Base-by-base conservation (phyloP, 257 asterid species). In the Hygrophila difformis region DNA sequence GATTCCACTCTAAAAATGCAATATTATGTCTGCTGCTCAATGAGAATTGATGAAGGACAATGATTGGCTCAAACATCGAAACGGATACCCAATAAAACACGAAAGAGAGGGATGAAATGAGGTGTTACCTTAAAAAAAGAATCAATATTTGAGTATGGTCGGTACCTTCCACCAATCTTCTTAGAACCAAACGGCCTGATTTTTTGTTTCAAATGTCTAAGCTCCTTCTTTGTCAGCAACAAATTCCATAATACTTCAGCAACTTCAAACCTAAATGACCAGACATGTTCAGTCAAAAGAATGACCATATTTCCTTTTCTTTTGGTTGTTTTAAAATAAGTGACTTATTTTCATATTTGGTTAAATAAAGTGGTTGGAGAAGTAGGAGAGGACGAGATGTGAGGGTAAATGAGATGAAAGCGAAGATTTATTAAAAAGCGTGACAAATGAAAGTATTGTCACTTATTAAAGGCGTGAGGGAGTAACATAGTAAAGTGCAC, bases 141-240 rank as follows among this genome's bases (percentile, higher is more conserved):
- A 71, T 87, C 94, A 35, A 87, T 93, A 39, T 87, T 87, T 55
- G 97, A 83, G 70, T 87, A 87, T 33, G 97, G 97, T 76, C 68
- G 65, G 70, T 83, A 87, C 69, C 81, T 80, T 47, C 97, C 93
- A 47, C 87, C 72, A 67, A 77, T 75, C 71, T 59, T 83, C 65
- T 61, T 79, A 12, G 87, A 74, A 61, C 70, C 66, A 66, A 69
- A 72, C 21, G 82, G 89, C 50, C 78, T 63, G 12, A 75, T 66
- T 49, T 65, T 75, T 26, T 71, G 66, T 44, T 74, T 80, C 66
- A 71, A 60, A 64, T 65, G 78, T 59, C 74, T 69, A 51, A 83
- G 79, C 70, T 83, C 97, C 68, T 64, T 73, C 59, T 87, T 87
- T 39, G 67, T 61, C 74, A 80, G 49, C 69, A 87, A 51, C 68